Conservation (phyloP, 345 rosid species). For the Punica granatum region DNA sequence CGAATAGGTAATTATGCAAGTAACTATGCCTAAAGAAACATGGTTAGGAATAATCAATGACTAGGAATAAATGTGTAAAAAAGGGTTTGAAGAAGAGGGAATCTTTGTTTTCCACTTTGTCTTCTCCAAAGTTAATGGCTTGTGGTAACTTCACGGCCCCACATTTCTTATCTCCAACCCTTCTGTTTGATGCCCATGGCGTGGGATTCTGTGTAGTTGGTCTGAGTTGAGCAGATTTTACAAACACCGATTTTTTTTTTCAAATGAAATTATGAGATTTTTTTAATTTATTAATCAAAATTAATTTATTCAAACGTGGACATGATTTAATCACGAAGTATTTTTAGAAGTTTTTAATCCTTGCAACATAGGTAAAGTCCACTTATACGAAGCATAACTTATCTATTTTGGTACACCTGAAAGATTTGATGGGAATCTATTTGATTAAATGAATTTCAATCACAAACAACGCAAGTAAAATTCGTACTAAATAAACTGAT, state of each 20-base stretch:
- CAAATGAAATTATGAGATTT: too few relatives aligned
- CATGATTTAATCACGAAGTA: too few relatives aligned
- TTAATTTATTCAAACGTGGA: too few relatives aligned
- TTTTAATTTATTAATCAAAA: too few relatives aligned
- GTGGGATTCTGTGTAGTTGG: not conserved
- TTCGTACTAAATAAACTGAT: too few relatives aligned
- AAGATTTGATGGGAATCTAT: too few relatives aligned
- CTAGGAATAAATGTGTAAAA: not conserved
- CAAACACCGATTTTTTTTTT: not conserved
- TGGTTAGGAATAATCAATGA: not conserved
- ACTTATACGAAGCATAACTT: too few relatives aligned
- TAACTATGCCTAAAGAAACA: not conserved
- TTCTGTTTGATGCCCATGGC: not conserved
- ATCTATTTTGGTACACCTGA: too few relatives aligned
- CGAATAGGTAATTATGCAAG: not conserved
- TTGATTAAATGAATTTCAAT: too few relatives aligned
- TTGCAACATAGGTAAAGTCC: too few relatives aligned
- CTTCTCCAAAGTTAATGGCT: not conserved
- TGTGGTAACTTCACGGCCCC: not conserved
- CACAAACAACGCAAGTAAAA: too few relatives aligned
- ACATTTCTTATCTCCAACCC: not conserved
- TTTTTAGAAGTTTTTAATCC: too few relatives aligned
- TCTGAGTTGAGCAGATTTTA: not conserved
- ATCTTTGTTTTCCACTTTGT: not conserved
- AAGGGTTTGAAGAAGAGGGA: not conserved